Evolutionary conservation across 2,329 filamentous ascomycete species (phyloP), one percentile per base, ranked within the genome.

Genomic region (Camptophora hylomeconis): DNA sequence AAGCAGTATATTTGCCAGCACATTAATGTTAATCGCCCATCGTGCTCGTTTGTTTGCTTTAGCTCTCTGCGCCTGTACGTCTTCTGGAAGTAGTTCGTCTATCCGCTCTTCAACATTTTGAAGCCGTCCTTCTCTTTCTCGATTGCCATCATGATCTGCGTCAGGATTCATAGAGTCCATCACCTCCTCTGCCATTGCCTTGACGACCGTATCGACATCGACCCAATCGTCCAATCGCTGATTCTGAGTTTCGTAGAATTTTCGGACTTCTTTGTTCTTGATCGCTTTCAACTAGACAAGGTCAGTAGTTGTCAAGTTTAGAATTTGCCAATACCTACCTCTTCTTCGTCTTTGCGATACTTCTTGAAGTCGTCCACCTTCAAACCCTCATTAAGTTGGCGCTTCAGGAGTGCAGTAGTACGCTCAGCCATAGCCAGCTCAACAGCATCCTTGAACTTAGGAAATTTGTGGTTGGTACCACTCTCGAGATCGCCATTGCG

Each of bases 81-180:
- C 63, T 24, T 70, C 57, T 0, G 69, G 69, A 2, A 74, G 48
- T 34, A 73, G 62, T 2, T 60, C 57, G 32, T 65, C 61, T n/a
- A 73, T 57, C 26, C 60, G 57, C 23, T 65, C 69, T 5, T 53
- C 50, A 4, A 56, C 60, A 14, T 45, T 47, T 27, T 67, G 63
- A 14, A 73, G 44, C 0, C 60, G 61, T 0, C 67, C 67, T 5
- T 56, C 51, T 11, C 65, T 52, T 40, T 73, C 69, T 5, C 54
- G 53, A n/a, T 65, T 47, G 3, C 69, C 68, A 40, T 73, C 69
- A 17, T 61, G 54, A 36, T 73, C 68, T 2, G 62, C 53, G 30
- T 73, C 69, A 2, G 69, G 69, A 35, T 68, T 58, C 59, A 73
- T 70, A 22, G 60, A 65, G 33, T 73, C 69, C n/a, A 73, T 53